Percentiles rank a stretch among this genome's conserved stretches.
phyloP scores from a whole-genome alignment of 306 rosid genomes.

The Prinsepia uniflora region DNA sequence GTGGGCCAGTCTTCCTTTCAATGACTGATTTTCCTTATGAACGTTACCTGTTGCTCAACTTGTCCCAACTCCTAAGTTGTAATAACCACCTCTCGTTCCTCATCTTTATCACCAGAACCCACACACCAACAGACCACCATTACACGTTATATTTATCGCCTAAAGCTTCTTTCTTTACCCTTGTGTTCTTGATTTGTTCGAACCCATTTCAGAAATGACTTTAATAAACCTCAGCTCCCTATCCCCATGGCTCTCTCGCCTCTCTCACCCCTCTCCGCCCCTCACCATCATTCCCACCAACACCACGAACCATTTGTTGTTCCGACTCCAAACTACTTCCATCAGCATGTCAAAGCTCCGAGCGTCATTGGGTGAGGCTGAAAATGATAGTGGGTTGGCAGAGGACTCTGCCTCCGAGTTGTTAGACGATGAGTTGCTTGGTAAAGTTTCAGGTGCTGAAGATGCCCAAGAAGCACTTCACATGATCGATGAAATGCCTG shows the following conservation, averaged over 20 bases:
- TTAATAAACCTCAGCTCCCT: conserved; percentile 46
- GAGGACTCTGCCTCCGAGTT: conserved; percentile 33
- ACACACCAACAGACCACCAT: neutral
- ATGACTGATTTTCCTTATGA: neutral
- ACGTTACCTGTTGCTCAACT: neutral
- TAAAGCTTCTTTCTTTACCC: neutral
- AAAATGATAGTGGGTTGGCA: conserved; percentile 34
- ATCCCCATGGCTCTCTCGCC: conserved; percentile 49
- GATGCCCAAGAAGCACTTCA: conserved; percentile 58
- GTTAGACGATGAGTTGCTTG: conserved; percentile 44
- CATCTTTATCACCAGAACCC: conserved; percentile 30
- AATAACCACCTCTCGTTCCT: conserved; percentile 50
- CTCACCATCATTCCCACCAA: conserved; percentile 21
- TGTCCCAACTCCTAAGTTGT: neutral
- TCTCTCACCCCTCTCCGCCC: conserved; percentile 34
- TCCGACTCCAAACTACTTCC: conserved; percentile 25
- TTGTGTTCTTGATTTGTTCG: neutral
- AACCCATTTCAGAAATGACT: conserved; percentile 37
- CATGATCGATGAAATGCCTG: conserved; percentile 39
- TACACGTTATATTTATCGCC: neutral
- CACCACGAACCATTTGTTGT: conserved; percentile 15
- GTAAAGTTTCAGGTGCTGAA: conserved; percentile 37
- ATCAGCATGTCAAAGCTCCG: conserved; percentile 23
- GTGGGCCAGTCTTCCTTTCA: too few species aligned
- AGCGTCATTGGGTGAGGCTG: conserved; percentile 53